Conservation (phyloP, 768 basidiomycete genomes). For the Suillus plorans region DNA sequence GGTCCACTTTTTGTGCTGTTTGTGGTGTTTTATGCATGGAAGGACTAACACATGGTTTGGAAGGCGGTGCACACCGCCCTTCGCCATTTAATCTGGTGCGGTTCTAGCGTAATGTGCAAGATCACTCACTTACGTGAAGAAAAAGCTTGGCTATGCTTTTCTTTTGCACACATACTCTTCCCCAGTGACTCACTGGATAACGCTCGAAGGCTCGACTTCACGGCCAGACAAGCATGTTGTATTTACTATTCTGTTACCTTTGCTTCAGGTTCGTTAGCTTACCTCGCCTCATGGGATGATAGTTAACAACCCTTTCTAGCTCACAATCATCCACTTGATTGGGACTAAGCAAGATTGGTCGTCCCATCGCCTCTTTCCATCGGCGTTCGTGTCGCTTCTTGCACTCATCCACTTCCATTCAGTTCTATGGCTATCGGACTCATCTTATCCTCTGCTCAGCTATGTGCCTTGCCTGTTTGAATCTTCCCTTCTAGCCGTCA, state of each 20-base stretch:
- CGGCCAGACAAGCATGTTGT: slow-evolving; percentile 73
- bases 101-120: slow-evolving; percentile 15
- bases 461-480: slow-evolving; percentile 76
- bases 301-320: slow-evolving; percentile 32
- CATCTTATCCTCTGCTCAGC: slow-evolving; percentile 67
- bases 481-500: slow-evolving; percentile 55
- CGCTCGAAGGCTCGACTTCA: slow-evolving; percentile 45
- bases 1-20: slow-evolving; percentile 70
- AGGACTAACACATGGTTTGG: slow-evolving; percentile 64
- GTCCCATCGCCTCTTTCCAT: slow-evolving; percentile 69
- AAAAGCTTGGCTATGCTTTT: slow-evolving; percentile 75
- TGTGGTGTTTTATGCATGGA: slow-evolving; percentile 66
- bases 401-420: slow-evolving; percentile 68
- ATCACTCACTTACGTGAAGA: slow-evolving; percentile 10
- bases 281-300: not conserved
- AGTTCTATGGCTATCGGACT: slow-evolving; percentile 49
- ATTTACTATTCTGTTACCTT: slow-evolving; percentile 70
- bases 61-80: slow-evolving; percentile 55
- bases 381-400: slow-evolving; percentile 56
- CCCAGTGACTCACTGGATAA: slow-evolving; percentile 52
- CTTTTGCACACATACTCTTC: slow-evolving; percentile 73
- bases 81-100: slow-evolving; percentile 74
- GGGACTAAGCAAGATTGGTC: slow-evolving; percentile 65
- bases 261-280: slow-evolving; percentile 56
- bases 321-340: slow-evolving; percentile 63